phyloP scores from a whole-genome alignment of 1,284 basidiomycete species.

The Pseudozyma sp. region DNA sequence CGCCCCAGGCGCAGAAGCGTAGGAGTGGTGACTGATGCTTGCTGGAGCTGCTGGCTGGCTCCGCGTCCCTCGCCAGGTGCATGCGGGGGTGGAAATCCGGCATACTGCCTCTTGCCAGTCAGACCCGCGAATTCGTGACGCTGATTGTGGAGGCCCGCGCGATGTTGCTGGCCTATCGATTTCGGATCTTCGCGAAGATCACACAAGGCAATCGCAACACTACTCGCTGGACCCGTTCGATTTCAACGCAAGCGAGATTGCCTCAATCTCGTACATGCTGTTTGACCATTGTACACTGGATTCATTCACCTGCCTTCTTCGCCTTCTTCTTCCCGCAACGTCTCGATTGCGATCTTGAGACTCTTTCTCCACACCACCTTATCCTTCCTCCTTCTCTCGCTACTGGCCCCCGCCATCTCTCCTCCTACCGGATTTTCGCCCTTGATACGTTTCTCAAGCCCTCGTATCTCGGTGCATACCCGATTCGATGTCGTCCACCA shows the following conservation, averaged over 20 bases:
- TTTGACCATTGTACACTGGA: not conserved
- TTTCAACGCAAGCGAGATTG: not conserved
- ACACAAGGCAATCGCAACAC: not conserved
- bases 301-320: not conserved
- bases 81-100: not conserved
- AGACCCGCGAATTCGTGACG: not conserved
- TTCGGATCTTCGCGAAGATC: constrained; percentile 39
- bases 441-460: not conserved
- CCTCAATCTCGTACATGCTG: not conserved
- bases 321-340: not conserved
- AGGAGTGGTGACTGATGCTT: too few relatives aligned
- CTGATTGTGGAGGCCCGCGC: constrained; percentile 27
- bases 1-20: too few relatives aligned
- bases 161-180: constrained; percentile 24
- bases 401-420: not conserved
- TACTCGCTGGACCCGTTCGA: not conserved
- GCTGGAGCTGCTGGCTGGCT: not conserved
- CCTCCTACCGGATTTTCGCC: not conserved
- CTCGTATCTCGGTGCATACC: constrained; percentile 14
- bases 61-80: not conserved
- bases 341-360: too few relatives aligned
- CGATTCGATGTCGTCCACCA: constrained; percentile 25
- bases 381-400: not conserved
- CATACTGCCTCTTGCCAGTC: not conserved
- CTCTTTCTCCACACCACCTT: not conserved